Conservation (phyloP, 2,329 filamentous ascomycete species). For the Xenosphaeropsis pyriputrescens region DNA sequence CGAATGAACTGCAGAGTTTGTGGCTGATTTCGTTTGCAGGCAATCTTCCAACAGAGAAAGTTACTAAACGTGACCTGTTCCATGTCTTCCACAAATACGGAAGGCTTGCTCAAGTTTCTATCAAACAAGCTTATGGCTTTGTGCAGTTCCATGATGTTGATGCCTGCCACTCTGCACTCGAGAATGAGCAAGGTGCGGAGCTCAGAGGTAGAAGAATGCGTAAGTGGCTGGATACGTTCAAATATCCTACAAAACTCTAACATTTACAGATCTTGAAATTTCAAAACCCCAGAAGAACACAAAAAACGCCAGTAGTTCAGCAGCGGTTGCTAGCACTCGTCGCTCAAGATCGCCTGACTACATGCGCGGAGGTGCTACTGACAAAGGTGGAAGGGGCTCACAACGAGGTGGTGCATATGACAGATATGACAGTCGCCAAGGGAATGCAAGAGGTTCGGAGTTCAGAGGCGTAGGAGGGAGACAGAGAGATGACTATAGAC, state of each 20-base stretch:
- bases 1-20: conserved; percentile 6
- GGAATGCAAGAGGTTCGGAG: conserved; percentile 16
- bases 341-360: conserved; percentile 52
- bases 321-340: conserved; percentile 18
- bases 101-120: conserved; percentile 81
- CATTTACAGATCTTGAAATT: conserved; percentile 61
- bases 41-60: conserved; percentile 83
- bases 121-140: conserved; percentile 94
- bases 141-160: conserved; percentile 75
- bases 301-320: conserved; percentile 28
- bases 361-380: conserved; percentile 19
- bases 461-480: conserved; percentile 30
- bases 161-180: conserved; percentile 62
- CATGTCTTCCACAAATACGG: conserved; percentile 79
- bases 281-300: conserved; percentile 78
- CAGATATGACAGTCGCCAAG: conserved; percentile 23
- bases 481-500: conserved; percentile 48
- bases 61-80: conserved; percentile 88
- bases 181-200: conserved; percentile 64
- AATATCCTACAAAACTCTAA: conserved; percentile 1
- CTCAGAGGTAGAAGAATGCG: conserved; percentile 87
- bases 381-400: conserved; percentile 24
- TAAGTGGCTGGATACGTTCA: conserved; percentile 31
- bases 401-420: conserved; percentile 14
- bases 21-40: conserved; percentile 32